Evolutionary conservation across 306 rosid species (phyloP).

Genomic region (Acacia confusa): DNA sequence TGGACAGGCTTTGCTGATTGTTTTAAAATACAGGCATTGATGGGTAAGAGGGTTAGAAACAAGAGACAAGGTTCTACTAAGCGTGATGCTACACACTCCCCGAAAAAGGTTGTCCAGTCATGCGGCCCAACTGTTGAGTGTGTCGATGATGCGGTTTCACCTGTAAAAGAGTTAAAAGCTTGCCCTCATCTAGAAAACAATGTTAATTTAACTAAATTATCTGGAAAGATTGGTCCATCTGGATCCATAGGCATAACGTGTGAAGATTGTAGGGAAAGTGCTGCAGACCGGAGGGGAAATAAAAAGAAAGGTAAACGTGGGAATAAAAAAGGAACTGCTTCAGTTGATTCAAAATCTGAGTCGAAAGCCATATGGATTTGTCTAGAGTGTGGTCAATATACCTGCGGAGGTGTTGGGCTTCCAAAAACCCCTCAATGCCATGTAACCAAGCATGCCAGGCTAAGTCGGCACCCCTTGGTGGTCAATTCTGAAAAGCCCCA

Average conservation of each 20-base stretch:
- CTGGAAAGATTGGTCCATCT: slow-evolving; percentile 53
- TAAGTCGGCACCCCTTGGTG: slow-evolving; percentile 64
- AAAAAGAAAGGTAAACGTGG: slow-evolving; percentile 74
- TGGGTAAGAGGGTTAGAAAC: slow-evolving; percentile 91
- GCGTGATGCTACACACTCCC: slow-evolving; percentile 36
- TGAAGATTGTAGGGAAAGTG: slow-evolving; percentile 74
- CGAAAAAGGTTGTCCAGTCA: slow-evolving; percentile 35
- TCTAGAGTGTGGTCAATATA: slow-evolving; percentile 76
- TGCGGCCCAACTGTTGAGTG: slow-evolving; percentile 36
- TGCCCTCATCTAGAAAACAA: slow-evolving; percentile 80
- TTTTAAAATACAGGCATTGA: slow-evolving; percentile 55
- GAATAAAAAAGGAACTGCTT: slow-evolving; percentile 63
- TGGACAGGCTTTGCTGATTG: slow-evolving; percentile 13
- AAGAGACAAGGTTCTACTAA: slow-evolving; percentile 53
- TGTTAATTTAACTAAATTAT: slow-evolving; percentile 54
- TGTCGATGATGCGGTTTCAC: slow-evolving; percentile 47
- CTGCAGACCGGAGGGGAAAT: slow-evolving; percentile 56
- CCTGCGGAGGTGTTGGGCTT: slow-evolving; percentile 88
- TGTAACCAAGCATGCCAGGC: slow-evolving; percentile 65
- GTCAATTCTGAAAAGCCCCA: slow-evolving; percentile 70
- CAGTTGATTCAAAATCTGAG: slow-evolving; percentile 59
- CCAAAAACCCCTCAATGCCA: slow-evolving; percentile 66
- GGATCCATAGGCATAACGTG: slow-evolving; percentile 43
- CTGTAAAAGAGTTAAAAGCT: slow-evolving; percentile 50
- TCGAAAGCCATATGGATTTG: slow-evolving; percentile 85